A percentile compares a stretch with the other conserved stretches of the same genome.
phyloP scores from a whole-genome alignment of 2,329 filamentous ascomycete genomes.

The Curvularia eragrostidis region DNA sequence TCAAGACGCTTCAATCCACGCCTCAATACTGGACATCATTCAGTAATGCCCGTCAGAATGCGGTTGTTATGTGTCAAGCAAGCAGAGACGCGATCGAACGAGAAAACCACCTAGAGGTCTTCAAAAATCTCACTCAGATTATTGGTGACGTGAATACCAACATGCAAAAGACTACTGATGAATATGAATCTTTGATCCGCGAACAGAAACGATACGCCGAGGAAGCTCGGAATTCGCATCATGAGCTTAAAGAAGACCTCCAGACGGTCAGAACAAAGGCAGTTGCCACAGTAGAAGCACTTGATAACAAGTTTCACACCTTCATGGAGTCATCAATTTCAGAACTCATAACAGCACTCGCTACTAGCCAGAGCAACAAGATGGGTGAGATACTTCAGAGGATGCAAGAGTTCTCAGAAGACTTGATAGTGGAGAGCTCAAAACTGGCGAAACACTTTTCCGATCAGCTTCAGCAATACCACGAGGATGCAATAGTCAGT shows the following conservation, averaged over 20 bases:
- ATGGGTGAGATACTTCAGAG: constrained; percentile 23
- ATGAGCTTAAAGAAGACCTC: constrained; percentile 24
- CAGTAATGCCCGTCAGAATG: constrained; percentile 67
- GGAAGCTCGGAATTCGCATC: constrained; percentile 29
- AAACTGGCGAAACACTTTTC: constrained; percentile 24
- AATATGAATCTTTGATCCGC: constrained; percentile 32
- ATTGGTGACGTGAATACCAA: constrained; percentile 31
- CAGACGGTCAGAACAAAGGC: constrained; percentile 31
- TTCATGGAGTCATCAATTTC: constrained; percentile 32
- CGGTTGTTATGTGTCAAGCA: constrained; percentile 67
- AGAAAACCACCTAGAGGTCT: constrained; percentile 49
- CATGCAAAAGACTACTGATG: constrained; percentile 31
- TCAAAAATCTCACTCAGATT: constrained; percentile 44
- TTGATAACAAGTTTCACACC: constrained; percentile 29
- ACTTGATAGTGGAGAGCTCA: constrained; percentile 28
- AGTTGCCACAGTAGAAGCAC: constrained; percentile 21
- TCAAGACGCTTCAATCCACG: constrained; percentile 60
- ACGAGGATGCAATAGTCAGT: constrained; percentile 21
- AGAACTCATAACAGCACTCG: constrained; percentile 26
- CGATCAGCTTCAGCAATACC: constrained; percentile 24
- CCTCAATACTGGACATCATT: constrained; percentile 70
- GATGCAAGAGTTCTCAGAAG: constrained; percentile 31
- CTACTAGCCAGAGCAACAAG: constrained; percentile 25
- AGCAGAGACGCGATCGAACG: constrained; percentile 65
- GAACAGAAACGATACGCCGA: constrained; percentile 36